Evolutionary conservation across 768 basidiomycete genomes (phyloP), one percentile per base, ranked within the genome.

Genomic region (Lactarius deliciosus): DNA sequence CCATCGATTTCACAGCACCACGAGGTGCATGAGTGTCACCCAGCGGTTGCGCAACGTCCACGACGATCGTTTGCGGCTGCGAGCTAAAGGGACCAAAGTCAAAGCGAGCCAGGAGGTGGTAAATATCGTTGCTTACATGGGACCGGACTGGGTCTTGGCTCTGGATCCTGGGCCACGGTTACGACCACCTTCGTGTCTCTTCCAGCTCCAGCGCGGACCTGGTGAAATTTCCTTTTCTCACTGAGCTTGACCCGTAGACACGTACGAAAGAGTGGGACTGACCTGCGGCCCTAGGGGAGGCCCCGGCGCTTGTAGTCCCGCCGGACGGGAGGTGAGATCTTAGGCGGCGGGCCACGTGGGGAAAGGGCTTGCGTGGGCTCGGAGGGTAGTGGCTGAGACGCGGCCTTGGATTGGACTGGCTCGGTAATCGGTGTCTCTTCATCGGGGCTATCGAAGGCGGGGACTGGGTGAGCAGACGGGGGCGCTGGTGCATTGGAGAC

Each of bases 1-100:
- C 91, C 0, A 92, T 94, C n/a, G 90, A 91, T 74, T 92, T 92
- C 72, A 92, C 89, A 5, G 82, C 83, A 69, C 94, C 92, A 9
- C 82, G 83, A 60, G 86, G 81, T 9, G 92, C 90, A 73, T 90
- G 88, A 45, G 92, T 83, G 65, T 92, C 88, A 25, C 88, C 87
- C 66, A 91, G 79, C 22, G 85, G 75, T 69, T 86, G 87, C 18
- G 88, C 82, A 28, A 92, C 89, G 76, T 94, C 92, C 70, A 92
- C 86, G 22, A 90, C 75, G 64, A 93, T 86, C 15, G 79, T 85
- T 72, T 92, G 90, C 13, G 84, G 77, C 72, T 86, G 87, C 38
- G 83, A 79, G 59, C 88, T 91, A 47, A 32, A 55, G 9, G 38
- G 18, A 40, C 10, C 22, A 43, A 61, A 22, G 34, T 61, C 11